phyloP scores from a whole-genome alignment of 805 yeast species.

The Kuraishia ogatae region DNA sequence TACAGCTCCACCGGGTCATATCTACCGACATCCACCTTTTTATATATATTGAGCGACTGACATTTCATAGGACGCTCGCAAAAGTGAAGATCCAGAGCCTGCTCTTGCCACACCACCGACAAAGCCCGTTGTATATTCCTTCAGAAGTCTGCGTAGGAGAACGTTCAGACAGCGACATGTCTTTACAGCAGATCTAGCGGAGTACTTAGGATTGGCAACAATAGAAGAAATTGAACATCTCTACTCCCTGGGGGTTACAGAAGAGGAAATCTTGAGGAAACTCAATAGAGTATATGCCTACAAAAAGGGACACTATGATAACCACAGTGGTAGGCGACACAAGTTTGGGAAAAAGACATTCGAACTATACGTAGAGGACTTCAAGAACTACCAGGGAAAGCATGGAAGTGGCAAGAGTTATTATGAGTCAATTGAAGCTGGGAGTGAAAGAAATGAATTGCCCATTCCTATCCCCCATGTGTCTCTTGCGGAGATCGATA shows the following conservation, averaged over 20 bases:
- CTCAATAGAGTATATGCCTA: constrained; percentile 18
- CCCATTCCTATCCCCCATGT: not conserved
- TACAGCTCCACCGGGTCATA: too few relatives aligned
- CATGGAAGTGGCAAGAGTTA: constrained; percentile 13
- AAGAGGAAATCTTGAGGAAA: constrained; percentile 17
- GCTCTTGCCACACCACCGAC: constrained; percentile 7
- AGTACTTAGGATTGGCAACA: constrained; percentile 18
- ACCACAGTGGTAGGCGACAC: constrained; percentile 14
- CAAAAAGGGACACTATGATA: constrained; percentile 17
- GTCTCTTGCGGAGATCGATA: not conserved
- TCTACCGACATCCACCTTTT: too few relatives aligned
- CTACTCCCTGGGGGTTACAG: constrained; percentile 13
- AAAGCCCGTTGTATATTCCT: constrained; percentile 8
- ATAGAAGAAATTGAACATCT: constrained; percentile 15
- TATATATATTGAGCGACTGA: too few relatives aligned
- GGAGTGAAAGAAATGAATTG: not conserved
- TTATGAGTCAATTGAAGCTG: constrained; percentile 16
- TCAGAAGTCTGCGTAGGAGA: constrained; percentile 3
- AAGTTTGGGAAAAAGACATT: constrained; percentile 21
- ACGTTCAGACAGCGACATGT: constrained; percentile 23
- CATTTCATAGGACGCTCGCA: not conserved
- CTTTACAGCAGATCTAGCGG: constrained; percentile 24
- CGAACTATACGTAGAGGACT: constrained; percentile 18
- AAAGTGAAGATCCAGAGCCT: not conserved
- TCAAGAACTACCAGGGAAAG: constrained; percentile 14